Base-by-base conservation (phyloP, 2,329 filamentous ascomycete genomes). In the Aureobasidium sp. region DNA sequence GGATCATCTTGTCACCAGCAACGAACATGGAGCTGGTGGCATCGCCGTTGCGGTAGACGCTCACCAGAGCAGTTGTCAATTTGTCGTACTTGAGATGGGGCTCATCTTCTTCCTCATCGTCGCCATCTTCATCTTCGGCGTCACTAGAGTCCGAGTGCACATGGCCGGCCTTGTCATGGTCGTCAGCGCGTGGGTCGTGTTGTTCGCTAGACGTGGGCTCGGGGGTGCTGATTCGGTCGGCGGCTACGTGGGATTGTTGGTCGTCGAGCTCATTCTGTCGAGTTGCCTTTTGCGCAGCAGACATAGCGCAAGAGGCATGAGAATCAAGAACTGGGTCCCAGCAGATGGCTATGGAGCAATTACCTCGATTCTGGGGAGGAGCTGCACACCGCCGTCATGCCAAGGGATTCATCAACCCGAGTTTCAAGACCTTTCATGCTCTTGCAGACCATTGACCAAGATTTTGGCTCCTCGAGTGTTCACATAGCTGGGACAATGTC, bases 1-100 rank as follows among this genome's bases (percentile, higher is more conserved):
- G 81, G 65, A 97, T 88, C 93, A 97, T 96, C 79, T 97, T 97
- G 79, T 99, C 93, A 59, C 93, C 93, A 44, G 89, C 89, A 55
- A 96, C 90, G 55, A 95, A 78, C 73, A 96, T 96, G 9, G 90
- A 81, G 75, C 92, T 97, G 29, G 93, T 97, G 68, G 92, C 90
- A 82, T 99, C 94, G 68, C 91, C 92, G 77, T 96, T 96, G 63
- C 92, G 87, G 77, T 99, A 99, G 37, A 97, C 84, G 47, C 88
- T 80, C 29, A 83, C 85, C 65, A 99, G 78, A 69, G 88, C 87
- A 64, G 87, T 87, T 8, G 94, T 97, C 68, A 97, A 77, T 53
- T 91, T 88, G 56, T 88, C 88, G 74, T 97, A 97, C 76, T 99
- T 99, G 69, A 99, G 84, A 71, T 87, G 88, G 32, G 94, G 95